These are phyloP conservation scores for Penicillium lagena DNA, from an alignment of 495 filamentous ascomycete species.

Conservation along the genomic window DNA sequence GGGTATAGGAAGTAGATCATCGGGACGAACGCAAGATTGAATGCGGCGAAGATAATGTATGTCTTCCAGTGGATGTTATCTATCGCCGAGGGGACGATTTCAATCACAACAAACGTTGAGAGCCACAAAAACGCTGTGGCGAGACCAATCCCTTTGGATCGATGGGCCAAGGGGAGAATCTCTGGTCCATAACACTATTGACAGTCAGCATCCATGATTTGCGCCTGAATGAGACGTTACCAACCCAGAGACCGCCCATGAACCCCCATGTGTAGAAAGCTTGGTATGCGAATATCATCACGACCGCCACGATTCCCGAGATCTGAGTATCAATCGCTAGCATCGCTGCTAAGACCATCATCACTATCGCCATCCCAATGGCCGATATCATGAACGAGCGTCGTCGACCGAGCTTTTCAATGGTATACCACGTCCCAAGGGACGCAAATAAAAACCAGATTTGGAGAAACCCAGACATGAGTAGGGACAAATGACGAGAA, in stretches of 20 bases:
- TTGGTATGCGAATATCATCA: slow-evolving; percentile 12
- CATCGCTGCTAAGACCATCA: slow-evolving; percentile 7
- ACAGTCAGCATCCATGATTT: not conserved
- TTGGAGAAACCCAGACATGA: slow-evolving; percentile 22
- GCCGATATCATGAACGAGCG: slow-evolving; percentile 17
- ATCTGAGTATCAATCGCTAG: slow-evolving; percentile 3
- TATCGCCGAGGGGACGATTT: slow-evolving; percentile 14
- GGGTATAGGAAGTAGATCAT: slow-evolving; percentile 26
- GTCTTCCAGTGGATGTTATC: slow-evolving; percentile 20
- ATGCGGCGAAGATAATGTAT: slow-evolving; percentile 32
- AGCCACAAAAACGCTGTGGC: slow-evolving; percentile 13
- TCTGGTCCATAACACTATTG: slow-evolving; percentile 15
- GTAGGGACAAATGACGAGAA: slow-evolving; percentile 9
- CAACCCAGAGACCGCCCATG: slow-evolving; percentile 12
- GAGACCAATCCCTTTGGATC: slow-evolving; percentile 13
- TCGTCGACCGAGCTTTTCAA: slow-evolving; percentile 13
- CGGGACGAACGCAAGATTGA: slow-evolving; percentile 29
- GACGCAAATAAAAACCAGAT: slow-evolving; percentile 22
- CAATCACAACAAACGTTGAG: slow-evolving; percentile 16
- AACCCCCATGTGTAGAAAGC: slow-evolving; percentile 16
- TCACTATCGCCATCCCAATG: slow-evolving; percentile 14
- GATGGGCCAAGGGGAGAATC: slow-evolving; percentile 13
- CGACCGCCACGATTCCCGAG: slow-evolving; percentile 7
- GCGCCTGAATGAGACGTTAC: not conserved
- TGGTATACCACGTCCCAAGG: slow-evolving; percentile 22